Base-by-base conservation (phyloP, 495 filamentous ascomycete species). In the Penicillium mononematosum region DNA sequence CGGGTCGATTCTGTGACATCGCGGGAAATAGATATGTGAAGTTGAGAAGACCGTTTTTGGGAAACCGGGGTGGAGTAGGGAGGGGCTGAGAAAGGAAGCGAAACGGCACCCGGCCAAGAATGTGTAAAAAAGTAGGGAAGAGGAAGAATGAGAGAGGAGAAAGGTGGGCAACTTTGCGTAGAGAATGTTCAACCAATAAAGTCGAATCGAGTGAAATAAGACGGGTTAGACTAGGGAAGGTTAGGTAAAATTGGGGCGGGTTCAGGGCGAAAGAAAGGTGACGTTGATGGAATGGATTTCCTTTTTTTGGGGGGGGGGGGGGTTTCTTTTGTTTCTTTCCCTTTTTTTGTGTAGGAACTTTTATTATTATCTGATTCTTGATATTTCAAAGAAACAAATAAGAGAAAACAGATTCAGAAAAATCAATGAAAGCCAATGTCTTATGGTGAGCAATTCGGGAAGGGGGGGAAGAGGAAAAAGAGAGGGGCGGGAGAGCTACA, bases 1-100 rank as follows among this genome's bases (percentile, higher is more conserved):
- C 81, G 61, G 88, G 85, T 74, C 88, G 79, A 75, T 83, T 89
- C 68, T 86, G 84, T 77, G 85, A 88, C 87, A 90, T 90, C 63
- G 72, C 68, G 71, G 58, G 53, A 55, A 49, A 56, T 61, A 54
- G 56, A 60, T 57, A 51, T 60, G 62, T 62, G 62, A 61, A 67
- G 67, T 58, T 60, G 58, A 43, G 56, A 56, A 50, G 55, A 51
- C 66, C 60, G 66, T 64, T 69, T 68, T 68, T 38, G 58, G 52
- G 45, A 42, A 42, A 51, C 39, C 38, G 59, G 58, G 58, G 62
- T 60, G 58, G 53, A 60, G 57, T 59, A 53, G 50, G 45, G 55
- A 53, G 51, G 65, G 65, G 63, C 60, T 65, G 53, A 56, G 66
- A 58, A 60, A 46, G 52, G 50, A 60, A 32, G 31, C 31, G 10